These are phyloP conservation scores for Yamadazyma pseudoaaseri DNA, from an alignment of 1,139 yeast species.

Conservation along the genomic window DNA sequence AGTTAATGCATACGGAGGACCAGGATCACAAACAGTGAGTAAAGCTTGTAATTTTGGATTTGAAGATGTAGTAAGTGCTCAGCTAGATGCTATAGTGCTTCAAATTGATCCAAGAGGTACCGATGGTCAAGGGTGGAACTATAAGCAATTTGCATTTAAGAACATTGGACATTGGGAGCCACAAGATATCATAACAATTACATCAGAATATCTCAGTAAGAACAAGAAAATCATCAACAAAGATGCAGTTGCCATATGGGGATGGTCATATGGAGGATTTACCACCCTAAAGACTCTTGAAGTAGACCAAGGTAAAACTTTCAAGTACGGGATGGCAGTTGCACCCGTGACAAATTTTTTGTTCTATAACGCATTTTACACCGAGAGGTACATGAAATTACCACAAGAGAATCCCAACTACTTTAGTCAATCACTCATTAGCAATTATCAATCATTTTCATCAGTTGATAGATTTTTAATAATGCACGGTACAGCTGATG, in stretches of 20 bases:
- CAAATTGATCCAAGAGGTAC: conserved; percentile 95
- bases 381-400: conserved; percentile 85
- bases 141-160: conserved; percentile 63
- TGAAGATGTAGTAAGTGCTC: conserved; percentile 67
- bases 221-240: conserved; percentile 56
- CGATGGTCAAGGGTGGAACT: conserved; percentile 82
- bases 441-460: conserved; percentile 48
- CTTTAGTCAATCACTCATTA: conserved; percentile 42
- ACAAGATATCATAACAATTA: conserved; percentile 69
- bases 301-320: conserved; percentile 56
- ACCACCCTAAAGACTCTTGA: conserved; percentile 72
- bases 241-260: conserved; percentile 80
- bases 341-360: conserved; percentile 84
- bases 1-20: conserved; percentile 91
- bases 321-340: conserved; percentile 75
- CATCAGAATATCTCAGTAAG: conserved; percentile 55
- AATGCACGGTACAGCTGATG: conserved; percentile 97
- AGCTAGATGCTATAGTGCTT: conserved; percentile 70
- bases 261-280: conserved; percentile 85
- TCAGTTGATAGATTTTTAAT: conserved; percentile 61
- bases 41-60: conserved; percentile 58
- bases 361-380: conserved; percentile 72
- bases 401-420: conserved; percentile 59
- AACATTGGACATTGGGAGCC: conserved; percentile 88
- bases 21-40: conserved; percentile 77